Evolutionary conservation across 2,329 filamentous ascomycete species (phyloP).

Genomic region (Neoarthrinium moseri): DNA sequence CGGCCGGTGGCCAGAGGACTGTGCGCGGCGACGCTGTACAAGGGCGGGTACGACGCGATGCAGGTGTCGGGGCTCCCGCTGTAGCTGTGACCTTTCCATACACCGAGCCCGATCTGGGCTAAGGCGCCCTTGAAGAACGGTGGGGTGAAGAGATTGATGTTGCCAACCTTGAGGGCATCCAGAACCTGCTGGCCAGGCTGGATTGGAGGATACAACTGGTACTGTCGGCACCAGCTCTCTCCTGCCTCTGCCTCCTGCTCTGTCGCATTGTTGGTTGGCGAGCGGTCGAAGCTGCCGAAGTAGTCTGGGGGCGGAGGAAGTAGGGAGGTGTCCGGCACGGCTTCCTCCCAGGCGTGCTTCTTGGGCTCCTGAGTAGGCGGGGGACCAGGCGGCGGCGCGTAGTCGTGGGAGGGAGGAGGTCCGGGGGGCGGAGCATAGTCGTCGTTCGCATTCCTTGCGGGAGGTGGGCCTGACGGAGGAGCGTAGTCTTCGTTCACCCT

Average conservation of each 20-base stretch:
- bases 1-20: constrained; percentile 46
- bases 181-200: constrained; percentile 44
- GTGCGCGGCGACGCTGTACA: constrained; percentile 63
- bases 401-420: constrained; percentile 26
- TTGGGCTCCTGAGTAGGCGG: constrained; percentile 21
- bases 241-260: constrained; percentile 63
- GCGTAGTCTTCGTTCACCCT: constrained; percentile 21
- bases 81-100: constrained; percentile 47
- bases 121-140: constrained; percentile 46
- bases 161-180: constrained; percentile 46
- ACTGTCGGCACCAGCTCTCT: constrained; percentile 61
- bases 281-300: constrained; percentile 61
- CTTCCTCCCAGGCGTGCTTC: constrained; percentile 66
- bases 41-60: constrained; percentile 65
- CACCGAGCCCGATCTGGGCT: constrained; percentile 43
- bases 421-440: constrained; percentile 32
- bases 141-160: constrained; percentile 55
- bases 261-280: constrained; percentile 68
- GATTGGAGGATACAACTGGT: constrained; percentile 57
- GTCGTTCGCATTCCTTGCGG: constrained; percentile 19
- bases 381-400: constrained; percentile 36
- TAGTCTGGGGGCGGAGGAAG: constrained; percentile 72
- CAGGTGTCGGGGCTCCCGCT: constrained; percentile 56
- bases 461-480: constrained; percentile 36
- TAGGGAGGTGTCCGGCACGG: constrained; percentile 70